phyloP scores from a whole-genome alignment of 163 green algal species.

The Prototheca wickerhamii region DNA sequence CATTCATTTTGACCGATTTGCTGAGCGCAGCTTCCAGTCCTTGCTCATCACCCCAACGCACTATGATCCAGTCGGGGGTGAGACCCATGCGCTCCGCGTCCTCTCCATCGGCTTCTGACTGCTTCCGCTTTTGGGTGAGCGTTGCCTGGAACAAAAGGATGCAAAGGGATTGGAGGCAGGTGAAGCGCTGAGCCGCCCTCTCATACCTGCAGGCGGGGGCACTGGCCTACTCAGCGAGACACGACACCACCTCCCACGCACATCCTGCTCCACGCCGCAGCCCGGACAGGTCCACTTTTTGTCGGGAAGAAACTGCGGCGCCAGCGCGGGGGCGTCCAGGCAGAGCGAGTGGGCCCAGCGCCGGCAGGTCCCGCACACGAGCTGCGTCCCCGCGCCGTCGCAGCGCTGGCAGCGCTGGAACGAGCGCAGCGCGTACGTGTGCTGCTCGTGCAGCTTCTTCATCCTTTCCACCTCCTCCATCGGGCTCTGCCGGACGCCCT shows the following conservation, averaged over 20 bases:
- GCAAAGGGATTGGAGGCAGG: neutral
- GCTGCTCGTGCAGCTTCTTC: conserved; percentile 4
- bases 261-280: conserved; percentile 20
- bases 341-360: conserved; percentile 39
- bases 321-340: conserved; percentile 20
- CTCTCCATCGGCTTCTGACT: conserved; percentile 2
- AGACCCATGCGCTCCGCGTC: conserved; percentile 49
- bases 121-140: neutral
- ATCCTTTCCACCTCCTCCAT: conserved; percentile 4
- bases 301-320: conserved; percentile 13
- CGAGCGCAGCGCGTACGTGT: neutral
- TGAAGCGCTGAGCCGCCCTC: too few relatives aligned
- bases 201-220: too few relatives aligned
- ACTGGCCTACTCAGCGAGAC: too few relatives aligned
- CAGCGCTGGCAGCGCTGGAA: conserved; percentile 9
- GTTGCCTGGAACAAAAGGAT: neutral
- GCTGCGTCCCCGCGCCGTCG: conserved; percentile 2
- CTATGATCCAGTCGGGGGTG: conserved; percentile 83
- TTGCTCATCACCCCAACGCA: neutral
- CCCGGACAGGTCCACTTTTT: conserved; percentile 27
- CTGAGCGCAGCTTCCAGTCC: neutral
- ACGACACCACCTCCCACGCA: too few relatives aligned
- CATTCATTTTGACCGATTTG: neutral
- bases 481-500: neutral
- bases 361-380: conserved; percentile 27